Evolutionary conservation across 257 asterid genomes (phyloP), one percentile per base, ranked within the genome.

Genomic region (Linderniella brevidens): DNA sequence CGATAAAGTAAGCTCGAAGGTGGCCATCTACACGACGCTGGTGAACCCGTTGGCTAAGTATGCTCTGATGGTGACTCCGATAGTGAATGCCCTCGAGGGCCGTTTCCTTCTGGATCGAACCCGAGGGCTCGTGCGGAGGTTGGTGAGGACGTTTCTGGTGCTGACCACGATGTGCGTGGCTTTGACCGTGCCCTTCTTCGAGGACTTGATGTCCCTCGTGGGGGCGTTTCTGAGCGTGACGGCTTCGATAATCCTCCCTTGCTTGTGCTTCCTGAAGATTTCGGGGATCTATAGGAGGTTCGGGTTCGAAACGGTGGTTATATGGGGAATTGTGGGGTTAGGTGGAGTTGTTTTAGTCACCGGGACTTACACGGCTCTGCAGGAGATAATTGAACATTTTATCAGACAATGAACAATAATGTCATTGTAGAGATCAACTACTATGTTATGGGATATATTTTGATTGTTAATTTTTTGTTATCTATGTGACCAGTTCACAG

Each of bases 41-140:
- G 72, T 88, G 32, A 88, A 72, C 59, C 98, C 96, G 0, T 54
- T 88, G 7, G 93, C 94, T 4, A 88, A 88, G 38, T 88, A 80
- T 29, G 82, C 93, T 3, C 46, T 84, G 63, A 84, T 80, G 95
- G 72, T 79, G 17, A 79, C 70, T 15, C 98, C 94, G 8, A 56
- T 81, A 3, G 64, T 85, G 18, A 71, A 42, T 48, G 72, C 77
- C 0, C 58, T 71, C 0, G 96, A 90, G 60, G 66, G 49, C 10
- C 58, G 60, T 9, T 48, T 79, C 35, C 46, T 14, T 19, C 47
- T 69, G 15, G 10, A 19, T 13, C 55, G 64, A 20, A 57, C 19
- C 1, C 62, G 37, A 53, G 75, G 59, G 16, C 35, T 50, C n/a
- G n/a, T n/a, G n/a, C n/a, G n/a, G 0, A 70, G 88, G 55, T 9